These are phyloP conservation scores for Monilinia aucupariae DNA, from an alignment of 2,329 filamentous ascomycete species.

Conservation along the genomic window DNA sequence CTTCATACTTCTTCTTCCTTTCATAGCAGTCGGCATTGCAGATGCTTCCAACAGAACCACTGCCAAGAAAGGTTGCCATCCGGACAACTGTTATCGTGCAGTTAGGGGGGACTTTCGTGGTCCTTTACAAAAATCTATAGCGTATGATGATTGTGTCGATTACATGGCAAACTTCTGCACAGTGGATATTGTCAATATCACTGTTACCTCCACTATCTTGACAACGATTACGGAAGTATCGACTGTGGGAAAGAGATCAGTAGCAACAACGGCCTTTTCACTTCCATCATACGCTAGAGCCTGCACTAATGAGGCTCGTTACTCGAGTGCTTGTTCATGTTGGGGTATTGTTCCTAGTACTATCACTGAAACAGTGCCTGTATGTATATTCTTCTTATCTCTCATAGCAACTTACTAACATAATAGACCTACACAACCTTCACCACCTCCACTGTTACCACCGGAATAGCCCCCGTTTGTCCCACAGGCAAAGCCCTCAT, in stretches of 20 bases:
- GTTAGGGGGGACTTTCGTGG: conserved; percentile 15
- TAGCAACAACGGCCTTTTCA: not conserved
- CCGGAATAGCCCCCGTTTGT: not conserved
- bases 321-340: conserved; percentile 18
- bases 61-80: not conserved
- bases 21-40: not conserved
- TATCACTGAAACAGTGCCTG: not conserved
- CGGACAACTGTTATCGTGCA: conserved; percentile 17
- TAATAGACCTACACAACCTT: conserved; percentile 6
- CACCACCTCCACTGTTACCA: conserved; percentile 9
- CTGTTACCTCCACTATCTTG: conserved; percentile 7
- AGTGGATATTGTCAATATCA: conserved; percentile 6
- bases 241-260: conserved; percentile 7
- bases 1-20: not conserved
- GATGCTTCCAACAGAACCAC: not conserved
- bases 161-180: conserved; percentile 5
- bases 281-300: conserved; percentile 17
- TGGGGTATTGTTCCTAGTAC: conserved; percentile 13
- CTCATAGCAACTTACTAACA: not conserved
- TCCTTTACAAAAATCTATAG: conserved; percentile 5
- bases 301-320: conserved; percentile 10
- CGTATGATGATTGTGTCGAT: conserved; percentile 10
- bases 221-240: conserved; percentile 13
- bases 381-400: not conserved
- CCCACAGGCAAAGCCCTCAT: conserved; percentile 10